Base-by-base conservation (phyloP, 1,284 basidiomycete genomes). In the Vanrija humicola region DNA sequence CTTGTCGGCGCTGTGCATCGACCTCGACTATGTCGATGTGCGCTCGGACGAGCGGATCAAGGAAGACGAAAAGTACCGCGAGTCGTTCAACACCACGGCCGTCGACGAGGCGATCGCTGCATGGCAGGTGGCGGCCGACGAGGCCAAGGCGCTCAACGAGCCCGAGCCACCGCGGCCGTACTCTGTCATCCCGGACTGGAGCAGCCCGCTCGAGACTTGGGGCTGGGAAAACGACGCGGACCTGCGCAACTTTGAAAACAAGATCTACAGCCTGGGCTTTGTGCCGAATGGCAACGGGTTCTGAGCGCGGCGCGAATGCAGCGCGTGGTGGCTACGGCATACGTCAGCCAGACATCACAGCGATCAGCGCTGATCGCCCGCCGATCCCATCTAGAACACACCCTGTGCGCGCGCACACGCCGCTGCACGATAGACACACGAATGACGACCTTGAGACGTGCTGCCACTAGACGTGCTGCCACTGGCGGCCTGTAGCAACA, bases 221-320 rank as follows among this genome's bases (percentile, higher is more conserved):
- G 59, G 66, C 29, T 78, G 77, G 77, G 46, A 53, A 15, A 58
- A 73, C 44, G 68, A 77, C 55, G 46, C 53, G 21, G 50, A 70
- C 43, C 61, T 78, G 8, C 42, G 21, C 16, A 59, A 59, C 34
- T 77, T 78, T 56, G 76, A 78, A 55, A 59, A 61, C 18, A 63
- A 61, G 15, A 62, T 77, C 18, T 78, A 74, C 56, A 68, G 67
- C 50, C 48, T 71, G 5, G 73, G 72, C 0, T 77, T 77, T 56
- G 43, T 46, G 18, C 34, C 51, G 19, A 47, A 23, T 46, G 46
- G 38, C 46, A 16, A 38, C 29, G 18, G 49, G 6, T 50, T 50
- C 49, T 50, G 23, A 14, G 23, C 16, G 16, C 5, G 21, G 21
- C 21, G 21, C 21, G 23, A 14, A 16, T 7, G 16, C 5, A 5